phyloP scores from a whole-genome alignment of 495 filamentous ascomycete genomes.

The Tuber indicum region DNA sequence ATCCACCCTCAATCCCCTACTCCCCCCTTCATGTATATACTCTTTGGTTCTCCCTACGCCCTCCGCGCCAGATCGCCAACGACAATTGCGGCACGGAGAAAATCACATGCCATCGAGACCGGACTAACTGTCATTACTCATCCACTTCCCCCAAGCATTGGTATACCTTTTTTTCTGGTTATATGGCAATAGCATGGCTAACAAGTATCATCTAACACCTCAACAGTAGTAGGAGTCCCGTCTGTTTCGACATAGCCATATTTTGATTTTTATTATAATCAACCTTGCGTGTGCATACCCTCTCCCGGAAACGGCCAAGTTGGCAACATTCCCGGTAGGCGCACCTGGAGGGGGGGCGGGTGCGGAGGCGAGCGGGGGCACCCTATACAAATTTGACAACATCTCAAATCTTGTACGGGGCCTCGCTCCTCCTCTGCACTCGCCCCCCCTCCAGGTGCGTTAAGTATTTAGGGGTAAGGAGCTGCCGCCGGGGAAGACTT shows the following conservation, averaged over 20 bases:
- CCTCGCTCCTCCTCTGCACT: neutral
- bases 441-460: neutral
- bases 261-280: neutral
- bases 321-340: neutral
- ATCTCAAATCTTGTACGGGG: neutral
- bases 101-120: neutral
- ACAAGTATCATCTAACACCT: slow-evolving; percentile 3
- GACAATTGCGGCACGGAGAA: neutral
- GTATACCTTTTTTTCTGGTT: slow-evolving; percentile 4
- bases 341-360: neutral
- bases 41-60: neutral
- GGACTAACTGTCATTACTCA: neutral
- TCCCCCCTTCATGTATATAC: neutral
- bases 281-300: neutral
- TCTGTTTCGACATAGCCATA: neutral
- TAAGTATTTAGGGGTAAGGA: neutral
- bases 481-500: neutral
- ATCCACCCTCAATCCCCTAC: neutral
- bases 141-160: neutral
- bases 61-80: neutral
- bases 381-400: neutral
- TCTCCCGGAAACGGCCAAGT: neutral
- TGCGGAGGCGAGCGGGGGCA: neutral
- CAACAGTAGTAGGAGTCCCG: neutral
- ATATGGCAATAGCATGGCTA: neutral